Evolutionary conservation across 108 stramenopile genomes (phyloP).

Genomic region (Conticribra weissflogii): DNA sequence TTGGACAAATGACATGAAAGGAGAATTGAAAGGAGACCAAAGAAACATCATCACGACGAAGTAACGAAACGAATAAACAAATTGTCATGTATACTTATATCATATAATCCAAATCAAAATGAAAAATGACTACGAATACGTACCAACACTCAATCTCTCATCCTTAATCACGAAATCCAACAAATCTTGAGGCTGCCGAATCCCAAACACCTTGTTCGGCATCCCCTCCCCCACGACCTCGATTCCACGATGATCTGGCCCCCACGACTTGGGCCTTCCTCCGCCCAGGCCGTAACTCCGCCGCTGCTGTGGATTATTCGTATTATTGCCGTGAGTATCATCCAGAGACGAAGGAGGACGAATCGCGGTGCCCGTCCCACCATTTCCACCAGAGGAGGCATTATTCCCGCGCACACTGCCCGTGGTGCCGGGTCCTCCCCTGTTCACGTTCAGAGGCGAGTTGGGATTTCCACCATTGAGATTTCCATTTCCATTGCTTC

Average conservation of each 20-base stretch:
- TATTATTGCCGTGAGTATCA: background rate
- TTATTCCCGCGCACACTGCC: too few relatives aligned
- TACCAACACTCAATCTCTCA: conserved; percentile 47
- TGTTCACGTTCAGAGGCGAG: too few relatives aligned
- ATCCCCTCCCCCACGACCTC: too few relatives aligned
- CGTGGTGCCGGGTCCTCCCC: too few relatives aligned
- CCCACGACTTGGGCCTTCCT: background rate
- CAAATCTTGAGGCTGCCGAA: conserved; percentile 49
- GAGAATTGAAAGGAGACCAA: background rate
- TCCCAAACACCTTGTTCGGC: conserved; percentile 23
- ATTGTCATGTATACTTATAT: too few relatives aligned
- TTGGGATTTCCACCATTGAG: too few relatives aligned
- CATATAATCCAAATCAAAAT: background rate
- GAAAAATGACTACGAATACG: conserved; percentile 7
- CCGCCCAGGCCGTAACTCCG: background rate
- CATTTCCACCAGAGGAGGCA: background rate
- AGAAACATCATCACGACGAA: background rate
- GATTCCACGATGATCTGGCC: background rate
- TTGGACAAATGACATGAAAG: background rate
- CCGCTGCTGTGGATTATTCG: background rate
- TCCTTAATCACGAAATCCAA: conserved; percentile 54
- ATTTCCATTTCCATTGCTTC: too few relatives aligned
- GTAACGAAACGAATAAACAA: background rate
- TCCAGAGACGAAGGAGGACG: background rate
- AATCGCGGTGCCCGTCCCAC: background rate